Conservation (phyloP, 169 alveolate genomes). For the Babesia ovata region DNA sequence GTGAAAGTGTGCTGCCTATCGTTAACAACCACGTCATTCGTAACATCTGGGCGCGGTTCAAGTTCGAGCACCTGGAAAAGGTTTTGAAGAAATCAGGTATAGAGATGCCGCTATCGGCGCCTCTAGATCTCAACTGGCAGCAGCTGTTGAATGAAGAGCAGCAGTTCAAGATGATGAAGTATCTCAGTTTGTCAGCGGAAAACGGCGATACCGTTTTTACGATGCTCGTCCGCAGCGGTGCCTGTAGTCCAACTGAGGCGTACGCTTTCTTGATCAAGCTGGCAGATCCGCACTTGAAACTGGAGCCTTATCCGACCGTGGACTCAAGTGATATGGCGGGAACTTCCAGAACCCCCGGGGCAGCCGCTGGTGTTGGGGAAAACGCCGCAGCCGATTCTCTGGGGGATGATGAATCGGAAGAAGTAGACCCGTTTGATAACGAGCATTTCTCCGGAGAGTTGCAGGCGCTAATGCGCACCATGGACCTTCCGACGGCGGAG, state of each 20-base stretch:
- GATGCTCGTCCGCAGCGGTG: slow-evolving; percentile 48
- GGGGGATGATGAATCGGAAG: not conserved
- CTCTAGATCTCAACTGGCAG: slow-evolving; percentile 42
- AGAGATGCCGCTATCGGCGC: slow-evolving; percentile 31
- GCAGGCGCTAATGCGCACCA: not conserved
- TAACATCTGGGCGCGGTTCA: slow-evolving; percentile 33
- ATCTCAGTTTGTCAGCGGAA: slow-evolving; percentile 26
- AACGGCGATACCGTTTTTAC: slow-evolving; percentile 36
- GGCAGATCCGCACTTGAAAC: slow-evolving; percentile 32
- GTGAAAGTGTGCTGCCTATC: not conserved
- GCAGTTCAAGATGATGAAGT: slow-evolving; percentile 43
- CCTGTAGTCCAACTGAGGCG: slow-evolving; percentile 39
- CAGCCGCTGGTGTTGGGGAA: not conserved
- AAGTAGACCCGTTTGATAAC: not conserved
- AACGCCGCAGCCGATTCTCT: not conserved
- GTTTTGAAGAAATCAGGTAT: slow-evolving; percentile 31
- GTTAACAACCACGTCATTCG: slow-evolving; percentile 4
- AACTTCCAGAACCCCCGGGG: not conserved
- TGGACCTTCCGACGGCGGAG: slow-evolving; percentile 34
- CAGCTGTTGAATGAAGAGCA: slow-evolving; percentile 32
- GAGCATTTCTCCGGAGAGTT: not conserved
- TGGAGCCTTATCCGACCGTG: slow-evolving; percentile 6
- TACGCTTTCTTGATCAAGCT: slow-evolving; percentile 25
- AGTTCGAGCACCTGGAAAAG: slow-evolving; percentile 46
- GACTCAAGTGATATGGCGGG: not conserved